Evolutionary conservation across 2,329 filamentous ascomycete species (phyloP).

Genomic region (Colletotrichum liriopes): DNA sequence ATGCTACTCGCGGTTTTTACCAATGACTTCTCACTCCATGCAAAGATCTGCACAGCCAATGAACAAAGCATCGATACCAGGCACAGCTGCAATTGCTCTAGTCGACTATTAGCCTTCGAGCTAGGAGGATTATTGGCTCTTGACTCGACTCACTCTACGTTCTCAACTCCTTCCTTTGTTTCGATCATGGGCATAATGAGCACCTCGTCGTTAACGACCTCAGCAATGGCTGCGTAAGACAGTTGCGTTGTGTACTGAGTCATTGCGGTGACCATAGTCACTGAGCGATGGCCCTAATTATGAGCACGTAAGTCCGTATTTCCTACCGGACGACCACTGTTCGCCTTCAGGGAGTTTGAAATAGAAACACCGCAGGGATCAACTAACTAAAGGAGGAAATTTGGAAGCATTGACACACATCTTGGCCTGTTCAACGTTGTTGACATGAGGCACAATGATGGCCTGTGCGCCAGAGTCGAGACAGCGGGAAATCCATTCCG

Average conservation of each 20-base stretch:
- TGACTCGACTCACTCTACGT: conserved; percentile 18
- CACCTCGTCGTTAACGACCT: conserved; percentile 29
- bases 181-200: conserved; percentile 37
- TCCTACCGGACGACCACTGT: too few relatives aligned
- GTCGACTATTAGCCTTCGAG: neutral
- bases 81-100: conserved; percentile 29
- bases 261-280: conserved; percentile 36
- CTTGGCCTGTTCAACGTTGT: conserved; percentile 61
- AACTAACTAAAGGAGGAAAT: conserved; percentile 61
- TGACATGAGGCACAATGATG: conserved; percentile 64
- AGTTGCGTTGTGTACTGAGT: conserved; percentile 28
- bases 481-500: conserved; percentile 51
- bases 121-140: fast-evolving
- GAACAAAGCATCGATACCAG: conserved; percentile 25
- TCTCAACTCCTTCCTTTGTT: conserved; percentile 24
- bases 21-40: conserved; percentile 14
- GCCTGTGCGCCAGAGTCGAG: conserved; percentile 67
- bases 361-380: neutral
- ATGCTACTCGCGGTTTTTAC: neutral
- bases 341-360: neutral
- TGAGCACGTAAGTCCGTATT: neutral
- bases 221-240: conserved; percentile 29
- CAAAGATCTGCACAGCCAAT: conserved; percentile 35
- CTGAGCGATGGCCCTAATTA: conserved; percentile 17
- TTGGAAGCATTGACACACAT: conserved; percentile 64